phyloP scores from a whole-genome alignment of 495 filamentous ascomycete genomes.

The Neurospora tetrasperma region DNA sequence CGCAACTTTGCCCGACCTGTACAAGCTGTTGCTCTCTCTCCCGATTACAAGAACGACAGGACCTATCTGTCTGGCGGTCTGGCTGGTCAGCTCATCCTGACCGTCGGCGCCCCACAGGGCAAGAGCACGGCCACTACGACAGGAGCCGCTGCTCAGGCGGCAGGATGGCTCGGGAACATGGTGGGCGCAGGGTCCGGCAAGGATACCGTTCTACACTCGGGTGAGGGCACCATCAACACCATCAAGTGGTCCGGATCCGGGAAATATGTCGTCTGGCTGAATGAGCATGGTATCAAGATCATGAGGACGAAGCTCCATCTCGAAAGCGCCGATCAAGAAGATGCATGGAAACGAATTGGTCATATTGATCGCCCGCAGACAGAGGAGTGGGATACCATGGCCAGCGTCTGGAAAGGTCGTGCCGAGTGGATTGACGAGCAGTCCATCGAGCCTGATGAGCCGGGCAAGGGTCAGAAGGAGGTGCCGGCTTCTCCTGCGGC shows the following conservation, averaged over 20 bases:
- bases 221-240: conserved; percentile 80
- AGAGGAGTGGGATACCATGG: conserved; percentile 87
- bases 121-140: conserved; percentile 71
- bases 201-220: conserved; percentile 81
- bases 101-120: conserved; percentile 66
- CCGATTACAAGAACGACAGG: conserved; percentile 80
- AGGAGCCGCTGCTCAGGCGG: conserved; percentile 64
- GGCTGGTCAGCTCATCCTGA: conserved; percentile 83
- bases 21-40: conserved; percentile 80
- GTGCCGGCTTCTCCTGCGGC: conserved; percentile 32
- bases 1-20: conserved; percentile 91
- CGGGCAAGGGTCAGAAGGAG: conserved; percentile 28
- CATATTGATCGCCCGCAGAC: conserved; percentile 77
- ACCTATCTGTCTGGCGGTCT: conserved; percentile 84
- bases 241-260: conserved; percentile 91
- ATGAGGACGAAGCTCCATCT: conserved; percentile 86
- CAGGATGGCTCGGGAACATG: conserved; percentile 83
- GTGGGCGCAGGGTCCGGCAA: conserved; percentile 72
- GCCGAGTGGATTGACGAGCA: conserved; percentile 87
- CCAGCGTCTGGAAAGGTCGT: conserved; percentile 81
- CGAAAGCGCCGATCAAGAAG: conserved; percentile 63
- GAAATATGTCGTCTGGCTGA: conserved; percentile 86
- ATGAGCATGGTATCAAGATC: conserved; percentile 93
- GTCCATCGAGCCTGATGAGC: conserved; percentile 49
- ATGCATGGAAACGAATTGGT: conserved; percentile 91